Evolutionary conservation across 73 alveolate species (phyloP), one percentile per base, ranked within the genome.

Genomic region (Diophrys sp.): DNA sequence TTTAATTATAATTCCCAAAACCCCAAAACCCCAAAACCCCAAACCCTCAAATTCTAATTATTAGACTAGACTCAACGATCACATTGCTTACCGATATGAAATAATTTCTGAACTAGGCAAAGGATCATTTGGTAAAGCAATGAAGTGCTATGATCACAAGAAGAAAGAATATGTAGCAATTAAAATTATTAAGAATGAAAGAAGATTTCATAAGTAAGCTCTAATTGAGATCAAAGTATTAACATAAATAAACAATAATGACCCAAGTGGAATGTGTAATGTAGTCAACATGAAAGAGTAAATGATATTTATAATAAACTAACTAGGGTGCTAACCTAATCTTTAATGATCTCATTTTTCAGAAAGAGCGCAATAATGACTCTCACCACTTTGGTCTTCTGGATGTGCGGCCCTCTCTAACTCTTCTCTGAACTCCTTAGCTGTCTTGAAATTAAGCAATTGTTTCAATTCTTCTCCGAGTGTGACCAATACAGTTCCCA

Each of bases 151-250:
- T 1, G 97, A 91, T 74, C 88, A 82, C 87, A 88, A 88, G 73
- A 79, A 91, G 29, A 84, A 88, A 70, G 29, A 81, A 56, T 56
- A 67, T 33, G 90, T 84, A 18, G 97, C 96, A 33, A 53, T 91
- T 62, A 91, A 91, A 89, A 85, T 91, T 71, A 90, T 91, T 33
- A 71, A 95, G 72, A 91, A 91, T 81, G 84, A 91, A 69, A 89
- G 88, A 84, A 74, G 87, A 71, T 88, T 81, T 75, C 81, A 78
- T 26, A 88, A 93, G 67, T 87, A 93, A 72, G 95, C 96, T 0
- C 84, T 84, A 62, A 89, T 78, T 34, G 98, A 93, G 80, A 72
- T 93, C 8, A 88, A 93, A 54, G 78, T 93, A 31, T 69, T 93
- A 34, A 70, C 75, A 85, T 30, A 87, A 71, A 67, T 26, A 62